Percentiles rank a stretch among this genome's conserved stretches.
phyloP scores from a whole-genome alignment of 2,329 filamentous ascomycete species.

The Exophiala oligosperma region DNA sequence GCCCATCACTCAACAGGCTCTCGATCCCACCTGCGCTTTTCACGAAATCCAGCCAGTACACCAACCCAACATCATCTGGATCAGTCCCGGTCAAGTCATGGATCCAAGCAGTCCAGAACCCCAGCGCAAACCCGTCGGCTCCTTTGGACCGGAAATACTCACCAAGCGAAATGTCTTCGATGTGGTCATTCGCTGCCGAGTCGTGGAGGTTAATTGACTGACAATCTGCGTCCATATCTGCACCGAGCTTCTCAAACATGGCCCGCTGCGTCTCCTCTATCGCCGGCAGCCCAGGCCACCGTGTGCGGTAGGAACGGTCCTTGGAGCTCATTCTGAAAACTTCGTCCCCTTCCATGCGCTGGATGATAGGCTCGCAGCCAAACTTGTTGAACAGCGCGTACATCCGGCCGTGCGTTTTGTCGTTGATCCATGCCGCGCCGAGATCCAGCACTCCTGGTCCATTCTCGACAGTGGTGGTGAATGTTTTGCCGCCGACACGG shows the following conservation, averaged over 20 bases:
- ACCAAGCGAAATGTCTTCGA: slow-evolving; percentile 9
- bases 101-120: slow-evolving; percentile 9
- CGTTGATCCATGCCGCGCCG: slow-evolving; percentile 62
- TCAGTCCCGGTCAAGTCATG: slow-evolving; percentile 10
- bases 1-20: slow-evolving; percentile 51
- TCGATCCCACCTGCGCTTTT: slow-evolving; percentile 55
- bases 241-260: slow-evolving; percentile 21
- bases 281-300: not conserved
- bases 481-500: slow-evolving; percentile 44
- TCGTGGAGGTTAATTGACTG: slow-evolving; percentile 9
- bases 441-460: slow-evolving; percentile 44
- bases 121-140: not conserved
- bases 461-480: slow-evolving; percentile 1
- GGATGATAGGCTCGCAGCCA: slow-evolving; percentile 46
- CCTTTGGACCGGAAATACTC: slow-evolving; percentile 7
- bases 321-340: slow-evolving; percentile 6
- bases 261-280: not conserved
- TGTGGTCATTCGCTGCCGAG: slow-evolving; percentile 1
- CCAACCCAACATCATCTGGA: slow-evolving; percentile 25
- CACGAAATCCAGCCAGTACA: slow-evolving; percentile 50
- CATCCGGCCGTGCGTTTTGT: slow-evolving; percentile 52
- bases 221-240: slow-evolving; percentile 6
- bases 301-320: not conserved
- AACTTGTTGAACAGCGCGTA: slow-evolving; percentile 35
- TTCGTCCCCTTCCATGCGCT: slow-evolving; percentile 42